phyloP scores from a whole-genome alignment of 2,329 filamentous ascomycete species.

The Zymoseptoria passerinii region DNA sequence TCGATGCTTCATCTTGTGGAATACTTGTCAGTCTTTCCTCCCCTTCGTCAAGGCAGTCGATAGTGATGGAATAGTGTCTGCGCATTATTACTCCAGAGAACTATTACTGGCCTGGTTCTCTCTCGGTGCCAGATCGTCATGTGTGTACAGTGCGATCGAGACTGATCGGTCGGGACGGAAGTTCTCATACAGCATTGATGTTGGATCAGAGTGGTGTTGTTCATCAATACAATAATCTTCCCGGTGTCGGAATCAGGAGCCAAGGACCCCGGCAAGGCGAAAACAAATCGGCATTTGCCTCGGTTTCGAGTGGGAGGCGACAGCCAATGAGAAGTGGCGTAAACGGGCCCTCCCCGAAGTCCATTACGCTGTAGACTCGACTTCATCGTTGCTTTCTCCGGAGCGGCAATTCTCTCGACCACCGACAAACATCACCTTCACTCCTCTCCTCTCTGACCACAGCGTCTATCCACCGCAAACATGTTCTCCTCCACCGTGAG shows the following conservation, averaged over 20 bases:
- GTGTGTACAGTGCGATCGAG: too few relatives aligned
- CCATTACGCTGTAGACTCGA: not conserved
- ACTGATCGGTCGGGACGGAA: too few relatives aligned
- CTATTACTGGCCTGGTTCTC: too few relatives aligned
- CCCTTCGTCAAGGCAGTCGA: too few relatives aligned
- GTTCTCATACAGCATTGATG: too few relatives aligned
- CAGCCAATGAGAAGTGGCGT: not conserved
- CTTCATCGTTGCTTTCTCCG: not conserved
- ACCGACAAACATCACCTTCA: not conserved
- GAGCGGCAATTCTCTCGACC: not conserved
- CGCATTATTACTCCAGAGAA: too few relatives aligned
- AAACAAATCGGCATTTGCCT: not conserved
- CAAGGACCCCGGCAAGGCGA: not conserved
- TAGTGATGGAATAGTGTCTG: too few relatives aligned
- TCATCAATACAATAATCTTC: too few relatives aligned
- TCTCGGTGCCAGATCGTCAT: too few relatives aligned
- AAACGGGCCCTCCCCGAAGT: not conserved
- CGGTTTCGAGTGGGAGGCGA: not conserved
- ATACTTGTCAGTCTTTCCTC: too few relatives aligned
- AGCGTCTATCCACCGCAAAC: constrained; percentile 5
- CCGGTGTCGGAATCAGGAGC: too few relatives aligned
- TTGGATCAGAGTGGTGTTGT: too few relatives aligned
- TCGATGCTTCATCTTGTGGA: not conserved
- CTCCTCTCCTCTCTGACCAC: not conserved
- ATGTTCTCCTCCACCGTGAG: constrained; percentile 33